Percentiles rank a stretch among this genome's conserved stretches.
Evolutionary conservation across 2,329 filamentous ascomycete genomes (phyloP).

Genomic region (Acarospora socialis): DNA sequence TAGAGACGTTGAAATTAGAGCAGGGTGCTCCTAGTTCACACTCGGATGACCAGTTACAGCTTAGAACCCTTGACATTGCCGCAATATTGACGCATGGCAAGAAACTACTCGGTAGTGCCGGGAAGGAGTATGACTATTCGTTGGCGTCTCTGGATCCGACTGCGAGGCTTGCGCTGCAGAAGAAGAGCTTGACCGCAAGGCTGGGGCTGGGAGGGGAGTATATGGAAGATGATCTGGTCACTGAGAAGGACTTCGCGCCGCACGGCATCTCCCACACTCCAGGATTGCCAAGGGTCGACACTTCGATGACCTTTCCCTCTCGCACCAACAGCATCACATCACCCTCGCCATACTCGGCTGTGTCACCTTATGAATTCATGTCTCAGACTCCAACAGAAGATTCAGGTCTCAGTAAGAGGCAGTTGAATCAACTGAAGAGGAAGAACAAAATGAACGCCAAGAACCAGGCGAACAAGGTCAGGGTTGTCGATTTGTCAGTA

Average conservation of each 20-base stretch:
- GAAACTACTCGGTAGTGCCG: constrained; percentile 66
- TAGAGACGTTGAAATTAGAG: constrained; percentile 20
- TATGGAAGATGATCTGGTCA: constrained; percentile 69
- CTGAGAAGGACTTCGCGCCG: constrained; percentile 45
- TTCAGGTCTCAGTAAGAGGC: constrained; percentile 69
- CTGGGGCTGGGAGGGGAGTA: constrained; percentile 75
- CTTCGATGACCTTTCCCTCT: constrained; percentile 28
- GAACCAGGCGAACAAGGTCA: constrained; percentile 48
- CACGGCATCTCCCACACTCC: constrained; percentile 25
- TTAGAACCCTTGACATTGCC: constrained; percentile 62
- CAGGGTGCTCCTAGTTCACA: constrained; percentile 16
- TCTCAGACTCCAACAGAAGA: constrained; percentile 44
- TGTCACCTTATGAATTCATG: constrained; percentile 33
- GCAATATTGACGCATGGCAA: constrained; percentile 73
- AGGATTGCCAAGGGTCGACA: constrained; percentile 36
- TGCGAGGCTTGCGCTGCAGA: constrained; percentile 69
- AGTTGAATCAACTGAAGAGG: constrained; percentile 86
- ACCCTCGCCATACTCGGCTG: constrained; percentile 24
- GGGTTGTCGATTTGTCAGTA: constrained; percentile 74
- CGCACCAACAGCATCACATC: constrained; percentile 33
- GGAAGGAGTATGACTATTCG: constrained; percentile 69
- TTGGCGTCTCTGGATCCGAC: constrained; percentile 70
- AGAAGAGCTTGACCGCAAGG: constrained; percentile 70
- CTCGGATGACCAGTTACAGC: constrained; percentile 51
- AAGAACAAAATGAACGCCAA: constrained; percentile 82